phyloP scores from a whole-genome alignment of 1,284 basidiomycete genomes.

The Cutaneotrichosporon cavernicola region DNA sequence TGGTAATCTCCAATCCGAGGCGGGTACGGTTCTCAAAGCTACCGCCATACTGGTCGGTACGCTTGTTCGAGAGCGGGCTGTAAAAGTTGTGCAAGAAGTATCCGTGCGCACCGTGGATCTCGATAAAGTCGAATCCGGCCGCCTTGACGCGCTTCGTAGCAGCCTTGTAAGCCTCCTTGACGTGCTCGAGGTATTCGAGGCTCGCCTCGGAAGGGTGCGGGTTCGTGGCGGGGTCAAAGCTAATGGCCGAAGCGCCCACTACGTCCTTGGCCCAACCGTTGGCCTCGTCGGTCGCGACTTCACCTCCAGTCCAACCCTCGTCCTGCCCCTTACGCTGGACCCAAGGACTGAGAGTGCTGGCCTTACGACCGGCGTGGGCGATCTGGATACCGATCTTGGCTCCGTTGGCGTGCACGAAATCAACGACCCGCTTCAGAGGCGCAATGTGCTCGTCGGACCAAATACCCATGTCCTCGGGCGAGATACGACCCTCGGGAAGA shows the following conservation, averaged over 20 bases:
- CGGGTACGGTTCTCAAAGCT: conserved; percentile 69
- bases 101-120: conserved; percentile 71
- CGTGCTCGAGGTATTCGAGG: conserved; percentile 59
- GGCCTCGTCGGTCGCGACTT: conserved; percentile 54
- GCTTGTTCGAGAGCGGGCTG: conserved; percentile 68
- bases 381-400: conserved; percentile 73
- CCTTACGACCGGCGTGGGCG: conserved; percentile 74
- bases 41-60: conserved; percentile 72
- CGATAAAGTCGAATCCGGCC: conserved; percentile 76
- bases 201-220: conserved; percentile 62
- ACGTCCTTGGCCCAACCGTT: conserved; percentile 71
- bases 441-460: conserved; percentile 74
- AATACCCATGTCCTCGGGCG: conserved; percentile 60
- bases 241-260: conserved; percentile 61
- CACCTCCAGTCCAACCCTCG: conserved; percentile 44
- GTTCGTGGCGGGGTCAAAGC: conserved; percentile 57
- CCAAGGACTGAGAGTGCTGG: conserved; percentile 65
- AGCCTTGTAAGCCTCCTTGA: conserved; percentile 67
- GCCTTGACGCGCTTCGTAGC: conserved; percentile 64
- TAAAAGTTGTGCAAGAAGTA: conserved; percentile 66
- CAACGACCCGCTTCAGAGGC: conserved; percentile 66
- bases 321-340: conserved; percentile 46
- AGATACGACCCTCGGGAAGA: conserved; percentile 69
- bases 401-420: conserved; percentile 71
- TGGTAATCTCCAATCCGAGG: conserved; percentile 62